Evolutionary conservation across 2,329 filamentous ascomycete species (phyloP).

Genomic region (Aspergillus clavatus): DNA sequence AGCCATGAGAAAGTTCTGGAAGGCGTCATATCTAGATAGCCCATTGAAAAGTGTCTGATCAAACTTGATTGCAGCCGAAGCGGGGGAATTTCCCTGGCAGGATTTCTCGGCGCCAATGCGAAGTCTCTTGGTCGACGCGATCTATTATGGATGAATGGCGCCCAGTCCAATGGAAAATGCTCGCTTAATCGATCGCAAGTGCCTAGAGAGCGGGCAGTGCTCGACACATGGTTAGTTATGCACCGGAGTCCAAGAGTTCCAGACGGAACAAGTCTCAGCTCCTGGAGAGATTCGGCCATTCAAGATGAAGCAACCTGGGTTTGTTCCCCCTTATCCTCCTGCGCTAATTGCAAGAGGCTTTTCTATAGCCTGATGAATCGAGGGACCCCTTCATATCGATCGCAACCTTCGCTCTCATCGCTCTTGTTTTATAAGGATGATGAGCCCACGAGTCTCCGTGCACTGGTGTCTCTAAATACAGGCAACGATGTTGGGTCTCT

Average conservation of each 20-base stretch:
- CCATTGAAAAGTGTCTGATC: too few relatives aligned
- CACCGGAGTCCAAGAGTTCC: background rate
- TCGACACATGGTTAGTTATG: background rate
- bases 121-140: background rate
- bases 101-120: conserved; percentile 7
- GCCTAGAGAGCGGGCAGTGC: background rate
- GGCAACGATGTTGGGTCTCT: conserved; percentile 26
- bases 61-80: conserved; percentile 1
- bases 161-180: background rate
- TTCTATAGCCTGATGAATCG: background rate
- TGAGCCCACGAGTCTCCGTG: background rate
- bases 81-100: conserved; percentile 1
- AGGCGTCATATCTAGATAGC: background rate
- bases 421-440: background rate
- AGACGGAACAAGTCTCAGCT: background rate
- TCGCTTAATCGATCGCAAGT: background rate
- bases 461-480: background rate
- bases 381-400: background rate
- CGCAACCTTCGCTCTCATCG: background rate
- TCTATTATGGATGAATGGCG: background rate
- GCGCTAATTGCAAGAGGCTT: background rate
- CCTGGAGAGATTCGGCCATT: too few relatives aligned
- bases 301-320: background rate
- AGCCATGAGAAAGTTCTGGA: background rate
- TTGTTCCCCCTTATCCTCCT: background rate